Conservation (phyloP, 2,329 filamentous ascomycete species). For the Aspergillus quadrilineatus region DNA sequence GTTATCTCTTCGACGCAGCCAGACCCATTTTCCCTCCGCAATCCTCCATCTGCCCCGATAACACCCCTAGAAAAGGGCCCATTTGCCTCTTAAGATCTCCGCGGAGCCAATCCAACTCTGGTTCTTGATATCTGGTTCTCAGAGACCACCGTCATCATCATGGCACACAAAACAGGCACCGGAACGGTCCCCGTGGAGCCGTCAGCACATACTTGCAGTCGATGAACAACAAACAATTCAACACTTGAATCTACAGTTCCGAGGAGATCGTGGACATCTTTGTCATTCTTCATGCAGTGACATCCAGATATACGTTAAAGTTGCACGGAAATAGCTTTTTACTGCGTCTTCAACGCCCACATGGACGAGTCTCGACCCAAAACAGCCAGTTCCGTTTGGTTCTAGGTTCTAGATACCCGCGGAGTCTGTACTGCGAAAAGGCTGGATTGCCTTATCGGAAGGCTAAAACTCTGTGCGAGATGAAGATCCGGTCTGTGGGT, state of each 20-base stretch:
- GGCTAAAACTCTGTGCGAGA: slow-evolving; percentile 1
- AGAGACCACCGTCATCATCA: neutral
- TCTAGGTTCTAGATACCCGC: neutral
- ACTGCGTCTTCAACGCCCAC: neutral
- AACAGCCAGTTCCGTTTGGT: neutral
- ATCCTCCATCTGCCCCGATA: slow-evolving; percentile 3
- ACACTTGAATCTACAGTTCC: neutral
- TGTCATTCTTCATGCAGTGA: neutral
- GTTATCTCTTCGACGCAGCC: slow-evolving; percentile 5
- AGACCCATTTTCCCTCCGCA: slow-evolving; percentile 1
- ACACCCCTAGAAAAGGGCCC: slow-evolving; percentile 4
- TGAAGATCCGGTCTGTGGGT: slow-evolving; percentile 3
- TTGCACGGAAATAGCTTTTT: neutral
- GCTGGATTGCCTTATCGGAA: slow-evolving; percentile 3
- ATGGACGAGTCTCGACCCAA: slow-evolving; percentile 1
- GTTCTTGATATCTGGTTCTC: neutral
- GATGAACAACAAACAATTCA: neutral
- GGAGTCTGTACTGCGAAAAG: slow-evolving; percentile 9
- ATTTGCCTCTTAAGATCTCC: slow-evolving; percentile 7
- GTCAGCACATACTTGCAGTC: neutral
- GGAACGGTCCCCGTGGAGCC: neutral
- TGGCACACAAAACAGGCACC: neutral
- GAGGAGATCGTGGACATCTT: neutral
- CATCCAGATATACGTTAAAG: neutral
- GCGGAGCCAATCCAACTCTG: slow-evolving; percentile 2